Evolutionary conservation across 2,329 filamentous ascomycete species (phyloP), one percentile per base, ranked within the genome.

Genomic region (Colletotrichum tropicale): DNA sequence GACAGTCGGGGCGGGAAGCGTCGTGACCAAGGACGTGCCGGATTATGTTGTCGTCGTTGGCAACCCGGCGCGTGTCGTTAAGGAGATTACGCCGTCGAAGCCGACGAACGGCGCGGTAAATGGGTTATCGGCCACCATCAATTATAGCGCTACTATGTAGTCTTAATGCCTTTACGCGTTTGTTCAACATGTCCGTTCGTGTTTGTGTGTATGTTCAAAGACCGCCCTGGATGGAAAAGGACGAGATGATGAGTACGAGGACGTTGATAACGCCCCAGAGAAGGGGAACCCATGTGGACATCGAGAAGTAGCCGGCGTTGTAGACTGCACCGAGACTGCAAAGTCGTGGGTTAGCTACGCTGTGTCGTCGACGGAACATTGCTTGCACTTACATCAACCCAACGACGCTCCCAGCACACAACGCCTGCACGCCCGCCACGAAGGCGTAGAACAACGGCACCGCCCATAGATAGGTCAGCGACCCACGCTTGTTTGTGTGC

Each of bases 281-380:
- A 81, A 97, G 94, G 0, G 96, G 96, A 67, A 98, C 94, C 96
- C 96, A 98, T 0, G 96, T 98, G 61, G 95, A 96, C 95, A 98
- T 97, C 80, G 93, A 89, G 82, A 96, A 98, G 84, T 94, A 95
- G 58, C 95, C 96, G 4, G 94, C 91, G 79, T 92, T 91, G 82
- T 98, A 98, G 43, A 96, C 91, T 10, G 93, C 94, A 15, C 94
- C 95, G 24, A 98, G 87, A 65, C 94, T 96, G 18, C 12, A 7
- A 43, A 72, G 15, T 66, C 55, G 77, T 34, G 77, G 61, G n/a
- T 67, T 18, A 70, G 38, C 48, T n/a, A 34, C 61, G 15, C 26
- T 38, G n/a, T 43, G n/a, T 24, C 16, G 28, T 28, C 26, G 10
- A n/a, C 21, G n/a, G 16, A 9, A 52, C 4, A 34, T 34, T 10